Percentiles rank a stretch among this genome's conserved stretches.
phyloP scores from a whole-genome alignment of 2,329 filamentous ascomycete genomes.

The Rhinocladiella similis region DNA sequence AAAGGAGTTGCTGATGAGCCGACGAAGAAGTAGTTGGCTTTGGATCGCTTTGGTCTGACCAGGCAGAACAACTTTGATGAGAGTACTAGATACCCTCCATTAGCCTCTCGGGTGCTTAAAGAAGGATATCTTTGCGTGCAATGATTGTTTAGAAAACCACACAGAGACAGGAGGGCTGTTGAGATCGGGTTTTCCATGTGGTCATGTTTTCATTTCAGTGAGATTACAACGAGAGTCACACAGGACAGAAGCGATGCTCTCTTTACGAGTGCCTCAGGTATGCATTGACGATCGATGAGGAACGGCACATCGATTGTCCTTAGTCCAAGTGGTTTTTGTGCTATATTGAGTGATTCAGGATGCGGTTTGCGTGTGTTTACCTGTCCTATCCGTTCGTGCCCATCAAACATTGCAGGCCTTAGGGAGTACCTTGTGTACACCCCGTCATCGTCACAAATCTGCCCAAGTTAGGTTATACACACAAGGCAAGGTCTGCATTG shows the following conservation, averaged over 20 bases:
- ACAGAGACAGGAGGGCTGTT: slow-evolving; percentile 1
- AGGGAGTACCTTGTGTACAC: no score
- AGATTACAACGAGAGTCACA: slow-evolving; percentile 9
- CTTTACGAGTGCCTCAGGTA: neutral
- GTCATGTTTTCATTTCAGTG: slow-evolving; percentile 9
- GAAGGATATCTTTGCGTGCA: slow-evolving; percentile 17
- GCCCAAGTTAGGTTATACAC: no score
- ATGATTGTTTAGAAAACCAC: slow-evolving; percentile 19
- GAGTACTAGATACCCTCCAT: slow-evolving; percentile 23
- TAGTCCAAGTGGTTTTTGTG: no score
- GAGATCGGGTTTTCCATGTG: slow-evolving; percentile 1
- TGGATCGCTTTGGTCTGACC: neutral
- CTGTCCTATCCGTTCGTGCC: no score
- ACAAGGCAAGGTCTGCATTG: no score
- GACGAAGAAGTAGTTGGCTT: slow-evolving; percentile 11
- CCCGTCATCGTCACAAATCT: no score
- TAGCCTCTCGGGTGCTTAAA: slow-evolving; percentile 8
- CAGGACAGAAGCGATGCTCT: slow-evolving; percentile 5
- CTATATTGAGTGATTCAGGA: no score
- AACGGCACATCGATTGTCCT: neutral
- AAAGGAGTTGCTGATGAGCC: slow-evolving; percentile 20
- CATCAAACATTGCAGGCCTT: no score
- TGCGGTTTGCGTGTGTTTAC: no score
- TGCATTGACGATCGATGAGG: slow-evolving; percentile 1
- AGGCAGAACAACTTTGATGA: slow-evolving; percentile 22